These are phyloP conservation scores for Diaporthe australafricana DNA, from an alignment of 2,329 filamentous ascomycete genomes.

Conservation along the genomic window DNA sequence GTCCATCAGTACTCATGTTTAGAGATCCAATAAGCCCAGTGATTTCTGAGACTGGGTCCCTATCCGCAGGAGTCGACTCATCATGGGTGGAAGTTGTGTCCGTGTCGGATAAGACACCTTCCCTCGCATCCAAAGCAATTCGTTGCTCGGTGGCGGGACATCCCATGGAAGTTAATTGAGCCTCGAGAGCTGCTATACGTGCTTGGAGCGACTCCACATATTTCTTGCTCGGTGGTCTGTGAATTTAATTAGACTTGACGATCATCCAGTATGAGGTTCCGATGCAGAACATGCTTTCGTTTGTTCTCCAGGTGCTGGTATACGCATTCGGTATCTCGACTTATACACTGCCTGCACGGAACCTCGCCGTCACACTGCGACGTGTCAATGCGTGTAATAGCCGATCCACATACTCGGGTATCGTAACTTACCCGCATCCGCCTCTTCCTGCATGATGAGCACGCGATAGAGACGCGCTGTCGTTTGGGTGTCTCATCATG, in stretches of 20 bases:
- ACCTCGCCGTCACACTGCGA: constrained; percentile 16
- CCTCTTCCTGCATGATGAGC: constrained; percentile 12
- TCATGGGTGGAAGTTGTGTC: neutral
- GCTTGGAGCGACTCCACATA: constrained; percentile 41
- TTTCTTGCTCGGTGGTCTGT: constrained; percentile 43
- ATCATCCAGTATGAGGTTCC: too few species aligned
- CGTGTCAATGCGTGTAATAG: neutral
- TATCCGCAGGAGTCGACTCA: neutral
- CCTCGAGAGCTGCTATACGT: constrained; percentile 38
- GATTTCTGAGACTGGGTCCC: constrained; percentile 37
- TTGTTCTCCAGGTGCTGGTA: constrained; percentile 22
- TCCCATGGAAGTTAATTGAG: constrained; percentile 29
- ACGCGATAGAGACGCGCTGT: constrained; percentile 29
- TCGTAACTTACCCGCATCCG: constrained; percentile 21
- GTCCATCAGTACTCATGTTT: constrained; percentile 39
- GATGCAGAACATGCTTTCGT: neutral
- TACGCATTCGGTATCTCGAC: constrained; percentile 6
- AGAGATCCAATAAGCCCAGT: constrained; percentile 36
- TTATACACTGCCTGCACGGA: constrained; percentile 1
- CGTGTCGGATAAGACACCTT: neutral
- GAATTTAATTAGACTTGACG: too few species aligned
- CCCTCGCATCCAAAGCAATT: too few species aligned
- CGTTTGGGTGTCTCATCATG: neutral
- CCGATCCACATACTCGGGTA: neutral
- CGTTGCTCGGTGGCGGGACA: neutral